A percentile compares a stretch with the other conserved stretches of the same genome.
Conservation (phyloP, 2,329 filamentous ascomycete genomes). For the Pseudogymnoascus sp. region DNA sequence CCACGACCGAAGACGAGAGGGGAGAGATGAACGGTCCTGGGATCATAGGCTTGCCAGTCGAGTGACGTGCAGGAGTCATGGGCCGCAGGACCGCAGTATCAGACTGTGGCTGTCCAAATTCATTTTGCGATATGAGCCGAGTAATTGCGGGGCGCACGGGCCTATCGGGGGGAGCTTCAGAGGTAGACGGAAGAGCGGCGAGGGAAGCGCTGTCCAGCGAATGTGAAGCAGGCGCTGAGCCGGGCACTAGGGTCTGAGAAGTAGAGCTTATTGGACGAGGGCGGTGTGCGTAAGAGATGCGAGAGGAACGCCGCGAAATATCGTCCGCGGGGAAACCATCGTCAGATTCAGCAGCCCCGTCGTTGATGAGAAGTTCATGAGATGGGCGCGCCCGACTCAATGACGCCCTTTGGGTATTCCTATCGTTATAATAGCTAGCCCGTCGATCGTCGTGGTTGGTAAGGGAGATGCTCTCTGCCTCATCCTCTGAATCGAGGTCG, state of each 20-base stretch:
- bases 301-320: neutral
- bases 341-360: constrained; percentile 18
- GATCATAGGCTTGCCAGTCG: constrained; percentile 44
- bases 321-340: constrained; percentile 1
- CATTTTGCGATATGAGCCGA: constrained; percentile 24
- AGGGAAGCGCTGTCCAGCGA: constrained; percentile 11
- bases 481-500: constrained; percentile 49
- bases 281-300: neutral
- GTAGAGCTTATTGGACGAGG: neutral
- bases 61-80: constrained; percentile 38
- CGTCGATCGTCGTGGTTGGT: constrained; percentile 40
- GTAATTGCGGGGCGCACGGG: constrained; percentile 20
- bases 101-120: constrained; percentile 27
- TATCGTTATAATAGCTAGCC: constrained; percentile 15
- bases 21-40: constrained; percentile 53
- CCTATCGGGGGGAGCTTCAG: constrained; percentile 19
- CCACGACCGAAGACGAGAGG: constrained; percentile 54
- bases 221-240: constrained; percentile 26
- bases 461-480: constrained; percentile 58
- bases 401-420: constrained; percentile 13
- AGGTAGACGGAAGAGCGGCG: neutral
- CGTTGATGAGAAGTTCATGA: constrained; percentile 13
- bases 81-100: constrained; percentile 32
- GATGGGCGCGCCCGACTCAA: constrained; percentile 11
- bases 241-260: neutral